Conservation (phyloP, 331 rosid species). For the Malus hybrid region DNA sequence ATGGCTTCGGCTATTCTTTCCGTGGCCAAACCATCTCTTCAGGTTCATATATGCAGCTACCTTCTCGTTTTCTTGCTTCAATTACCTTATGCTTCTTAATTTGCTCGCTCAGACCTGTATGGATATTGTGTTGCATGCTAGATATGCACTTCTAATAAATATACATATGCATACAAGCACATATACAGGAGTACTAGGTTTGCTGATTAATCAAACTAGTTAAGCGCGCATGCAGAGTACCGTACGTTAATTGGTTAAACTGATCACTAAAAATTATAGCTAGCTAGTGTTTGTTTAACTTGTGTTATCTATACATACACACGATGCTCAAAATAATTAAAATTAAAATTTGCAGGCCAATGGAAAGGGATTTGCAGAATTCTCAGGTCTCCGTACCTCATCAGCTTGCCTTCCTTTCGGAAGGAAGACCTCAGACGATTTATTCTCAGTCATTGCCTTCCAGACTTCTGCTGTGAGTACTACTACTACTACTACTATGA, state of each 20-base stretch:
- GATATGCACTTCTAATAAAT: neutral
- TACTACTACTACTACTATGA: neutral
- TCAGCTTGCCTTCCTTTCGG: slow-evolving; percentile 53
- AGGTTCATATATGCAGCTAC: slow-evolving; percentile 34
- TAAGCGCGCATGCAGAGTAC: neutral
- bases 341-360: slow-evolving; percentile 32
- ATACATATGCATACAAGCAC: neutral
- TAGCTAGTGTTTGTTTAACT: neutral
- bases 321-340: neutral
- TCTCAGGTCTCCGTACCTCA: slow-evolving; percentile 75
- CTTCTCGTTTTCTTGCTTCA: neutral
- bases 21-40: slow-evolving; percentile 80
- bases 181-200: neutral
- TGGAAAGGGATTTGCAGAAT: slow-evolving; percentile 70
- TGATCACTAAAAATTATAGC: neutral
- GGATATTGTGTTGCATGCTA: neutral
- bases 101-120: neutral
- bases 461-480: slow-evolving; percentile 86
- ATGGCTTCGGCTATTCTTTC: slow-evolving; percentile 98
- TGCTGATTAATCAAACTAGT: neutral
- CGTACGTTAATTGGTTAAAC: neutral
- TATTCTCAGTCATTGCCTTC: slow-evolving; percentile 57
- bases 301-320: neutral
- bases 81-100: neutral
- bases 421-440: slow-evolving; percentile 64